Evolutionary conservation across 1,284 basidiomycete species (phyloP).

Genomic region (Moesziomyces sp.): DNA sequence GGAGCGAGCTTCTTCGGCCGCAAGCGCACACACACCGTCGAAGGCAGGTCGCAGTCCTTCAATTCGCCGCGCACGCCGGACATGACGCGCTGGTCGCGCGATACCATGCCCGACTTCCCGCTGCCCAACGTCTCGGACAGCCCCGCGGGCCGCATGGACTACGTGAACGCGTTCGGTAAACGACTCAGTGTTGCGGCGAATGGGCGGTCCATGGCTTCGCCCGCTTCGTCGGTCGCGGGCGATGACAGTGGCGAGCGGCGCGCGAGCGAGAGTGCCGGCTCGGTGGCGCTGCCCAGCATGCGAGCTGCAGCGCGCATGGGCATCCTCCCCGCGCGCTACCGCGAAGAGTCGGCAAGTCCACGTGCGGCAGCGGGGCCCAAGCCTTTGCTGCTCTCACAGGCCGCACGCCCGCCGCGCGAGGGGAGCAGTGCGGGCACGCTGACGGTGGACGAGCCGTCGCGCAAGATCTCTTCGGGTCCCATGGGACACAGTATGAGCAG

Average conservation of each 20-base stretch:
- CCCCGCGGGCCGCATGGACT: constrained; percentile 53
- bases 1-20: constrained; percentile 42
- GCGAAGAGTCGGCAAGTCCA: constrained; percentile 21
- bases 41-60: constrained; percentile 11
- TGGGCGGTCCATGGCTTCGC: constrained; percentile 12
- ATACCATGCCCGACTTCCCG: constrained; percentile 58
- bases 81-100: constrained; percentile 53
- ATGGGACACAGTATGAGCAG: constrained; percentile 45
- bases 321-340: constrained; percentile 27
- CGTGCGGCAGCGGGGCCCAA: constrained; percentile 43
- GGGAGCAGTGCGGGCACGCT: constrained; percentile 24
- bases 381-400: constrained; percentile 47
- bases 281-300: constrained; percentile 48
- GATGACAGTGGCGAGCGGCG: constrained; percentile 24
- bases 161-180: constrained; percentile 36
- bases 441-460: constrained; percentile 40
- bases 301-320: constrained; percentile 48
- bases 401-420: constrained; percentile 56
- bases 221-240: constrained; percentile 25
- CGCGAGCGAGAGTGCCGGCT: constrained; percentile 25
- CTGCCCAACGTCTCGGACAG: constrained; percentile 56
- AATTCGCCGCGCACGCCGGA: constrained; percentile 42
- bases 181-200: constrained; percentile 31
- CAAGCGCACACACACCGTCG: constrained; percentile 19
- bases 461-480: constrained; percentile 57